Evolutionary conservation across 352 stramenopile genomes (phyloP).

Genomic region (Globisporangium uncinulatum): DNA sequence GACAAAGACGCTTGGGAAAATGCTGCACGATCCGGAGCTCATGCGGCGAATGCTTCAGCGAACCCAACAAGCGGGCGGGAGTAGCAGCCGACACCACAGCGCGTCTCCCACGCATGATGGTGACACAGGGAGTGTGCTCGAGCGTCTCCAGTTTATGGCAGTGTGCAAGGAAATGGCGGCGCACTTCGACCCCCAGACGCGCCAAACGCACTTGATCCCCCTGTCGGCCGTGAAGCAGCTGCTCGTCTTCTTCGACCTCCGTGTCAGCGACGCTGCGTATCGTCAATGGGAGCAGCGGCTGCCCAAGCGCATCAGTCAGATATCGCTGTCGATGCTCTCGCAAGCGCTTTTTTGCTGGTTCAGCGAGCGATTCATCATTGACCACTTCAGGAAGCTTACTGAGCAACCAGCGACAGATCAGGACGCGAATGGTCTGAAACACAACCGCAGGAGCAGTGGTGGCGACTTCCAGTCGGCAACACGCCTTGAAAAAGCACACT

Average conservation of each 20-base stretch:
- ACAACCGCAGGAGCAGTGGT: neutral
- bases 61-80: slow-evolving; percentile 13
- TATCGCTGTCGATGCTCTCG: slow-evolving; percentile 36
- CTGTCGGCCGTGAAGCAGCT: slow-evolving; percentile 31
- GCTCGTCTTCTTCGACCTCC: slow-evolving; percentile 31
- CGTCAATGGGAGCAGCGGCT: slow-evolving; percentile 58
- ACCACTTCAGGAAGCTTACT: slow-evolving; percentile 20
- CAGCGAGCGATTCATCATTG: slow-evolving; percentile 33
- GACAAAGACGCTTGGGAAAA: slow-evolving; percentile 49
- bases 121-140: neutral
- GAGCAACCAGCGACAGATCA: slow-evolving; percentile 10
- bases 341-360: slow-evolving; percentile 54
- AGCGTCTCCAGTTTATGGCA: slow-evolving; percentile 35
- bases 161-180: slow-evolving; percentile 43
- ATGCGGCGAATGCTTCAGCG: slow-evolving; percentile 53
- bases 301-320: slow-evolving; percentile 15
- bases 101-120: neutral
- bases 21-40: slow-evolving; percentile 36
- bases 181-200: slow-evolving; percentile 34
- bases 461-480: too few relatives aligned
- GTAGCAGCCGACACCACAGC: neutral
- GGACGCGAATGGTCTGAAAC: too few relatives aligned
- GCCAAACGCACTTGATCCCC: slow-evolving; percentile 24
- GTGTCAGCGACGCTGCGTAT: slow-evolving; percentile 33
- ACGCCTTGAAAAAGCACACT: slow-evolving; percentile 20